Evolutionary conservation across 768 basidiomycete genomes (phyloP).

Genomic region (Serendipita indica): DNA sequence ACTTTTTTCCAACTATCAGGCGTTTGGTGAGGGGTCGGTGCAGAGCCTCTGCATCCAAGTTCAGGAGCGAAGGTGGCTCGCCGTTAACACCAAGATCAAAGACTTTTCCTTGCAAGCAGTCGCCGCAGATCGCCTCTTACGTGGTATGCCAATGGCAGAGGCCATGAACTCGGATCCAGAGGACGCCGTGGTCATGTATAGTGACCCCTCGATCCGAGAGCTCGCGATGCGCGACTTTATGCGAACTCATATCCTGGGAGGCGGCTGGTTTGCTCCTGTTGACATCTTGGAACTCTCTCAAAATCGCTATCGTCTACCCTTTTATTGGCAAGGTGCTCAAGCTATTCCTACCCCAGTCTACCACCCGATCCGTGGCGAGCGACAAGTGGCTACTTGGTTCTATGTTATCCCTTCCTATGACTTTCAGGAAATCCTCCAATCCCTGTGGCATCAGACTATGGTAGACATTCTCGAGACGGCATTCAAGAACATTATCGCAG

Average conservation of each 20-base stretch:
- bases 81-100: background rate
- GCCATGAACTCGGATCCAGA: background rate
- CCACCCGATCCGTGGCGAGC: background rate
- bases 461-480: constrained; percentile 5
- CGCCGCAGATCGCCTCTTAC: background rate
- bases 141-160: background rate
- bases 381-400: background rate
- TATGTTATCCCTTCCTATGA: background rate
- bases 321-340: background rate
- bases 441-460: background rate
- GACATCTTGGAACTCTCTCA: background rate
- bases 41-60: background rate
- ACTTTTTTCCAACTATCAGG: background rate
- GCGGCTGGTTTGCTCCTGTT: background rate
- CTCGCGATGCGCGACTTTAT: background rate
- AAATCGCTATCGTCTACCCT: background rate
- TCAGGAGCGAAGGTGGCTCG: background rate
- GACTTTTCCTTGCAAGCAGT: constrained; percentile 1
- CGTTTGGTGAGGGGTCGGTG: background rate
- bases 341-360: background rate
- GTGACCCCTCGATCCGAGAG: constrained; percentile 1
- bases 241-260: background rate
- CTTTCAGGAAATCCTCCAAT: background rate
- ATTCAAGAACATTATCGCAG: constrained; percentile 8
- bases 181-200: background rate